Conservation (phyloP, 371 early-diverging fungal species). For the Mortierella sp. region DNA sequence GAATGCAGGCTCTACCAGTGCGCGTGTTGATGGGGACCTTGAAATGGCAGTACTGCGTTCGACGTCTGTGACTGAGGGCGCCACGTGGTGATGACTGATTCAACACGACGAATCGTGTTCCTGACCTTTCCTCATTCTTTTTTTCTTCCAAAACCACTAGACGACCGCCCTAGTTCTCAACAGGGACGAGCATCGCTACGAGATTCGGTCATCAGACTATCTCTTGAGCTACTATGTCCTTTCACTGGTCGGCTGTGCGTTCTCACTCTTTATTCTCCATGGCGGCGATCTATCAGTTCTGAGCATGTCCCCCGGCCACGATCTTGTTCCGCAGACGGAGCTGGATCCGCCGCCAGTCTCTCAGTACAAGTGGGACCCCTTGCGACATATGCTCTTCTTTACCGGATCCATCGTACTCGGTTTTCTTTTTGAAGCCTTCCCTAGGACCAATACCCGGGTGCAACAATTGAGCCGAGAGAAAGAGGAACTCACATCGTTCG, state of each 20-base stretch:
- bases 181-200: conserved; percentile 36
- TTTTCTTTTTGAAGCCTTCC: conserved; percentile 36
- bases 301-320: neutral
- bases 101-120: neutral
- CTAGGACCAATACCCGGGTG: conserved; percentile 30
- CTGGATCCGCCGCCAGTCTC: conserved; percentile 38
- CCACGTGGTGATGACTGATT: too few relatives aligned
- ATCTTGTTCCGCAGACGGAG: neutral
- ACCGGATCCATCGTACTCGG: conserved; percentile 21
- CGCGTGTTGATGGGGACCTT: too few relatives aligned
- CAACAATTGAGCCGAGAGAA: conserved; percentile 33
- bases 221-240: conserved; percentile 33
- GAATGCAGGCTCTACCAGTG: too few relatives aligned
- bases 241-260: conserved; percentile 23
- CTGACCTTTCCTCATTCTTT: neutral
- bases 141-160: neutral
- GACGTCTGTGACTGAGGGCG: neutral
- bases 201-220: conserved; percentile 37
- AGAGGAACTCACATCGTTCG: conserved; percentile 17
- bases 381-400: conserved; percentile 19
- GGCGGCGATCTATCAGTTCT: neutral
- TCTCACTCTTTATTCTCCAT: conserved; percentile 34
- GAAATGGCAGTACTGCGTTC: too few relatives aligned
- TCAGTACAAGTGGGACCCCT: conserved; percentile 27
- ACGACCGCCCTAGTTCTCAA: conserved; percentile 24